Conservation (phyloP, 768 basidiomycete genomes). For the Clitopilus passeckerianus region DNA sequence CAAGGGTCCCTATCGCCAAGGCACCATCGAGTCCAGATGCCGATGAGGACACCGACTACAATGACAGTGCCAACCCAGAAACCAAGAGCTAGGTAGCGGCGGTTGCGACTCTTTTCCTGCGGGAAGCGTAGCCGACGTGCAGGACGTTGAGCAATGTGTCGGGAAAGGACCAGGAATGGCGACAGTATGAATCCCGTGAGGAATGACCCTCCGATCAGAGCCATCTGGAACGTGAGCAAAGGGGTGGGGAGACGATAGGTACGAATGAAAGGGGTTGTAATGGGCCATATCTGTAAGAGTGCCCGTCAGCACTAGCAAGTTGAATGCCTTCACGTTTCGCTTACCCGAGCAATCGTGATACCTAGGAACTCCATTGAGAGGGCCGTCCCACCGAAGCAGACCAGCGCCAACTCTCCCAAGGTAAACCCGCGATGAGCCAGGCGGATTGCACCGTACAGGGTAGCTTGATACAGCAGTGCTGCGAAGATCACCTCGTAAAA, state of each 20-base stretch:
- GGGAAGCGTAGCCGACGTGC: slow-evolving; percentile 79
- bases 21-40: slow-evolving; percentile 90
- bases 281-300: slow-evolving; percentile 62
- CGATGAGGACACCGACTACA: slow-evolving; percentile 79
- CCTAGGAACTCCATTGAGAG: slow-evolving; percentile 84
- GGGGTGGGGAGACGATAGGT: slow-evolving; percentile 93
- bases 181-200: slow-evolving; percentile 94
- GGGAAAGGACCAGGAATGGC: slow-evolving; percentile 85
- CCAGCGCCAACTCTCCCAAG: slow-evolving; percentile 86
- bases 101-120: slow-evolving; percentile 76
- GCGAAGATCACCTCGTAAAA: slow-evolving; percentile 68
- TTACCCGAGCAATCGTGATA: slow-evolving; percentile 75
- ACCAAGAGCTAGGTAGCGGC: slow-evolving; percentile 76
- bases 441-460: slow-evolving; percentile 83
- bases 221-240: slow-evolving; percentile 85
- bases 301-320: neutral
- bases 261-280: slow-evolving; percentile 78
- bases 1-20: slow-evolving; percentile 80
- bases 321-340: slow-evolving; percentile 17
- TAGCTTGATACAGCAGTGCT: slow-evolving; percentile 85
- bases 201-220: slow-evolving; percentile 88
- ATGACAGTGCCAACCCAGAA: slow-evolving; percentile 77
- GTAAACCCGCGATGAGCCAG: slow-evolving; percentile 95
- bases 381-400: slow-evolving; percentile 84
- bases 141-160: slow-evolving; percentile 87